These are phyloP conservation scores for Raphanus sativus DNA, from an alignment of 345 rosid species.

Conservation along the genomic window DNA sequence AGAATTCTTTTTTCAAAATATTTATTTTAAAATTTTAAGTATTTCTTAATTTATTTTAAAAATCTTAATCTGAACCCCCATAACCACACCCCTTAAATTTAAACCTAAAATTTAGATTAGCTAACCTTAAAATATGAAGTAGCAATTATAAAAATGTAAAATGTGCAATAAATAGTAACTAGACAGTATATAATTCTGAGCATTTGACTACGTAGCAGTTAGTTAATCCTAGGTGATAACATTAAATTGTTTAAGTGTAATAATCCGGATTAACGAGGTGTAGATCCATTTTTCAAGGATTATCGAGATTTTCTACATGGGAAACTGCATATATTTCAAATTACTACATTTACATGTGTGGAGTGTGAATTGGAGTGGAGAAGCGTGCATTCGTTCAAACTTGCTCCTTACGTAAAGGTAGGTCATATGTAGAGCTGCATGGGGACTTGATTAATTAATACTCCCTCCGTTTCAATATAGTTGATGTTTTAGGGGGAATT, in stretches of 20 bases:
- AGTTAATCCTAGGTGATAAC: neutral
- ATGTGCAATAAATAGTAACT: neutral
- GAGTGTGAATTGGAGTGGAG: neutral
- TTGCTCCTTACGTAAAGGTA: conserved; percentile 2
- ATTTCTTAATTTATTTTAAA: no score
- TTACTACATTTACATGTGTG: neutral
- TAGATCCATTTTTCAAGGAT: neutral
- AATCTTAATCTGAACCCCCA: no score
- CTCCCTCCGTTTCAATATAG: no score
- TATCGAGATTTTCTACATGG: neutral
- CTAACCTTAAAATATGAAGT: neutral
- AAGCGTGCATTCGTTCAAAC: neutral
- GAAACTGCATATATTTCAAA: neutral
- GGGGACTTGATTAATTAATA: conserved; percentile 5
- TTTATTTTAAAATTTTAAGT: no score
- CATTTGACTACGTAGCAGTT: neutral
- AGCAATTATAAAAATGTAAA: neutral
- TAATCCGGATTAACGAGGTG: neutral
- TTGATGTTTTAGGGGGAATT: no score
- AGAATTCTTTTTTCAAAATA: no score
- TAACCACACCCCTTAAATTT: no score
- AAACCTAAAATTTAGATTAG: no score
- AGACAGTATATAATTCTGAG: neutral
- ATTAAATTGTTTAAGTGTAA: neutral
- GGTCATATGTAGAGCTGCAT: conserved; percentile 7